These are phyloP conservation scores for Pseudogymnoascus sp. DNA, from an alignment of 2,329 filamentous ascomycete genomes.

Conservation along the genomic window DNA sequence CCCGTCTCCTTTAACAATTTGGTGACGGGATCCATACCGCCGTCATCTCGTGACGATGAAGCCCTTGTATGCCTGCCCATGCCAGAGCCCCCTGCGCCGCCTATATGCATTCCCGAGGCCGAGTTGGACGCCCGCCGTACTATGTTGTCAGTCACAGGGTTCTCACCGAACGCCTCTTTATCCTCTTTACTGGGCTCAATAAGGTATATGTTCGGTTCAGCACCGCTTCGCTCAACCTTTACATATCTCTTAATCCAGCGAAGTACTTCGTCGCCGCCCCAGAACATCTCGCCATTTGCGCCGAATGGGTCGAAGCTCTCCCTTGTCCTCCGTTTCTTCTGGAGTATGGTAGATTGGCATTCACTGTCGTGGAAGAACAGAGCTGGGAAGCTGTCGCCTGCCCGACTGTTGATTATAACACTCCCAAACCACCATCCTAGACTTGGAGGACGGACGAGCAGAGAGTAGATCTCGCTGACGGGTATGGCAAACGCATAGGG, in stretches of 20 bases:
- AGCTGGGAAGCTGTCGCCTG: slow-evolving; percentile 88
- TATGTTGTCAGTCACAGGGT: slow-evolving; percentile 37
- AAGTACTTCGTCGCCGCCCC: slow-evolving; percentile 93
- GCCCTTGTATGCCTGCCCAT: slow-evolving; percentile 25
- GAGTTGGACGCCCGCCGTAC: slow-evolving; percentile 30
- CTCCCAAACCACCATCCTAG: slow-evolving; percentile 98
- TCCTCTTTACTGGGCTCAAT: slow-evolving; percentile 84
- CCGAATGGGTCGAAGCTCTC: slow-evolving; percentile 90
- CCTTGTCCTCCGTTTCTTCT: slow-evolving; percentile 77
- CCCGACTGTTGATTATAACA: slow-evolving; percentile 82
- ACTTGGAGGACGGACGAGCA: slow-evolving; percentile 84
- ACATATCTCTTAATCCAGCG: slow-evolving; percentile 85
- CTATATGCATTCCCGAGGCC: slow-evolving; percentile 26
- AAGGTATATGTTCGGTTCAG: slow-evolving; percentile 85
- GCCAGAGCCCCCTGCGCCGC: slow-evolving; percentile 33
- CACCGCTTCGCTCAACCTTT: slow-evolving; percentile 70
- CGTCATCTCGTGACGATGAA: slow-evolving; percentile 44
- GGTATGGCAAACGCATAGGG: slow-evolving; percentile 89
- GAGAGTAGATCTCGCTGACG: slow-evolving; percentile 80
- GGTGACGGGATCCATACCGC: slow-evolving; percentile 82
- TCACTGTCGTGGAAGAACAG: slow-evolving; percentile 97
- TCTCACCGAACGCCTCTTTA: slow-evolving; percentile 60
- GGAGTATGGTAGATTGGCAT: slow-evolving; percentile 89
- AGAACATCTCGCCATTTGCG: slow-evolving; percentile 80
- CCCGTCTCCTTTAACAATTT: slow-evolving; percentile 91